Evolutionary conservation across 2,329 filamentous ascomycete genomes (phyloP).

Genomic region (Colletotrichum cereale): DNA sequence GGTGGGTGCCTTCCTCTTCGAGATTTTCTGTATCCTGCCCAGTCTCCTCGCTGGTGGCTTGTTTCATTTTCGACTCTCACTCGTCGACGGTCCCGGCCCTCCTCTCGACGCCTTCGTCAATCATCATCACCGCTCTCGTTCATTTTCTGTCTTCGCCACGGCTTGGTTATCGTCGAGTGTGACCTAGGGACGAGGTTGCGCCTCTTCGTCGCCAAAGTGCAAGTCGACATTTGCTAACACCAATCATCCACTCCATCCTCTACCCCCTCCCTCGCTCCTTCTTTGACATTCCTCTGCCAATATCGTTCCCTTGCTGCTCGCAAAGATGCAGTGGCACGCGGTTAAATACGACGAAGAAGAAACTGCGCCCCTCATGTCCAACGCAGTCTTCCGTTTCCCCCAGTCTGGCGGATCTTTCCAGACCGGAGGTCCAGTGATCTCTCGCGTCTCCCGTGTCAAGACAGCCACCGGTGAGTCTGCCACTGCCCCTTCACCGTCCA

Average conservation of each 20-base stretch:
- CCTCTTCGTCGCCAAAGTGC: background rate
- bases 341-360: background rate
- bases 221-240: background rate
- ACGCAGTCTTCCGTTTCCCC: background rate
- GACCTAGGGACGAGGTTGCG: background rate
- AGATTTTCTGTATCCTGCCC: background rate
- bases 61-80: background rate
- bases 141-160: too few relatives aligned
- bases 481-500: background rate
- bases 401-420: background rate
- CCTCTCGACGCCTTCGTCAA: too few relatives aligned
- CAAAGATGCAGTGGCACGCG: background rate
- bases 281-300: background rate
- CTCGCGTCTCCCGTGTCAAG: constrained; percentile 4
- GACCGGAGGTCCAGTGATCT: constrained; percentile 3
- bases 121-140: background rate
- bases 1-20: background rate
- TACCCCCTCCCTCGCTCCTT: background rate
- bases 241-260: background rate
- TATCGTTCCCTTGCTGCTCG: background rate
- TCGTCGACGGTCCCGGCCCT: background rate
- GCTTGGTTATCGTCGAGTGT: background rate
- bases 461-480: constrained; percentile 11
- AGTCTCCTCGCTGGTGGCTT: background rate
- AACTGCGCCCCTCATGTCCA: background rate